Conservation (phyloP, 129 eudicot genomes). For the Saposhnikovia divaricata region DNA sequence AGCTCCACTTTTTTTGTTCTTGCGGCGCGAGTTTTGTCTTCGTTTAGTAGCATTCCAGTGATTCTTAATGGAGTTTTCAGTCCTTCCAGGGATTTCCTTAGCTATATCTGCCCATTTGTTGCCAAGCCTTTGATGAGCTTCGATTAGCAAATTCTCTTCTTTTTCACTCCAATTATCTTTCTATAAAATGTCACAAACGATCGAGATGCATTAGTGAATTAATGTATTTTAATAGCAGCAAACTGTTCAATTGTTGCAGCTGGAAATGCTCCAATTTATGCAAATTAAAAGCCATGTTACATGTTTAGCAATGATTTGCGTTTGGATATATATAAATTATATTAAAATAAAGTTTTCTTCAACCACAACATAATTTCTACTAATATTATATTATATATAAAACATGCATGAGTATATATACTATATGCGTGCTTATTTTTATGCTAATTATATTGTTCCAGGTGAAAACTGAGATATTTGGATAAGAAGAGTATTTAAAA, state of each 20-base stretch:
- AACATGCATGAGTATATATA: too few species aligned
- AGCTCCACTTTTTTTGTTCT: constrained; percentile 21
- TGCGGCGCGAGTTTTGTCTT: constrained; percentile 49
- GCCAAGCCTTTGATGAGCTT: constrained; percentile 44
- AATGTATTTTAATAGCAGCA: neutral
- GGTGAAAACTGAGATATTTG: neutral
- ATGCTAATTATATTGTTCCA: too few species aligned
- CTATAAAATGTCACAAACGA: constrained; percentile 16
- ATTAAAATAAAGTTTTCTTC: too few species aligned
- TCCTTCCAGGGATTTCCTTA: constrained; percentile 57
- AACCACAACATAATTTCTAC: too few species aligned
- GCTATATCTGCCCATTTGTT: constrained; percentile 85
- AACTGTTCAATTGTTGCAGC: too few species aligned
- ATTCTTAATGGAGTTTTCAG: constrained; percentile 69
- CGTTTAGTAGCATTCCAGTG: constrained; percentile 83
- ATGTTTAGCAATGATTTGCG: too few species aligned
- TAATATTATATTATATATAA: too few species aligned
- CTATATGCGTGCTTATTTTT: too few species aligned
- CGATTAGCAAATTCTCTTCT: constrained; percentile 58
- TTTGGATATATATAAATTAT: too few species aligned
- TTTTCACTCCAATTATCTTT: constrained; percentile 69
- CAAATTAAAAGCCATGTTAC: too few species aligned
- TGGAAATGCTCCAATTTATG: too few species aligned
- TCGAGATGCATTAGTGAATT: neutral
- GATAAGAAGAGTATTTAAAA: neutral